Base-by-base conservation (phyloP, 1,284 basidiomycete genomes). In the Melampsora larici-populina region DNA sequence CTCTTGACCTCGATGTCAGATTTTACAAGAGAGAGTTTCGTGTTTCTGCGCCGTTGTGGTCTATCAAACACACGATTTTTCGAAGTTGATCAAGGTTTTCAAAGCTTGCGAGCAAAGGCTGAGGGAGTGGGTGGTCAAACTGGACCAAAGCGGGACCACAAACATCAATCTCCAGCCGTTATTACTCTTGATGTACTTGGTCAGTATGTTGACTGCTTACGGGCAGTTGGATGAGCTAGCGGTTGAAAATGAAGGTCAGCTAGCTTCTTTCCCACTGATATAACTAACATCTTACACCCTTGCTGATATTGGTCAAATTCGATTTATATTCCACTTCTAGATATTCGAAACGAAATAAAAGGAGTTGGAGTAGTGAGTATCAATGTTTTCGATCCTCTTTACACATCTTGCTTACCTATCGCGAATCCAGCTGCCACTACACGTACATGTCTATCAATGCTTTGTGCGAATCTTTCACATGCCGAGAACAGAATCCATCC, bases 21-120 rank as follows among this genome's bases (percentile, higher is more conserved):
- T 90, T 36, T 84, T 97, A 48, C 92, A 95, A 84, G 94, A 97
- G 84, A 89, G 90, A 9, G 90, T 99, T 15, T 92, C 92, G 0
- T 97, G 95, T 81, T 90, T 95, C 85, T 96, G 94, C 83, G 88
- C 89, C 0, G 90, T 92, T 2, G 90, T 96, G 0, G 89, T 89
- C 70, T 85, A 92, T 81, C 87, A 98, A 40, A 98, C 97, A 0
- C 90, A 92, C 80, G 92, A 97, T 81, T 96, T 90, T 81, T 84
- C 85, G 17, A 87, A 89, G 31, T 86, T 97, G 18, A 87, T 93
- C 26, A 89, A 89, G 48, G 87, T 97, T 3, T 83, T 97, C 80
- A 89, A 90, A 80, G 92, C 91, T 0, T 94, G 92, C 83, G 91
- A 93, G 81, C 86, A 92, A 92, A 80, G 78, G 88, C 76, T 78